These are phyloP conservation scores for Hymenochaete sp. DNA, from an alignment of 1,284 basidiomycete species.

Conservation along the genomic window DNA sequence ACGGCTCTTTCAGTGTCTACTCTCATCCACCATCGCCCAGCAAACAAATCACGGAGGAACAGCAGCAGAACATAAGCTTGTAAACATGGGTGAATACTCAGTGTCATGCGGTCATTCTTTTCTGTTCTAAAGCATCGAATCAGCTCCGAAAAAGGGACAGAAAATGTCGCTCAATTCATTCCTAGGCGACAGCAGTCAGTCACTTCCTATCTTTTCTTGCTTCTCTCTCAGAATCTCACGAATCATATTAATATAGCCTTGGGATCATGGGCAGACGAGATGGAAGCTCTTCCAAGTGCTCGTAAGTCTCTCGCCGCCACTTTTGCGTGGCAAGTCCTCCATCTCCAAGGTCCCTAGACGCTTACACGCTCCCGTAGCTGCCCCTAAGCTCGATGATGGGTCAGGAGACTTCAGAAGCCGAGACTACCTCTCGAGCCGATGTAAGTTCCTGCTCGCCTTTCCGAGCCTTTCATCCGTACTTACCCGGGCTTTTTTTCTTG, in stretches of 20 bases:
- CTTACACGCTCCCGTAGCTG: slow-evolving; percentile 37
- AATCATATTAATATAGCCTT: slow-evolving; percentile 40
- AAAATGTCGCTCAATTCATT: slow-evolving; percentile 90
- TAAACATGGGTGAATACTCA: slow-evolving; percentile 10
- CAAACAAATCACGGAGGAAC: not conserved
- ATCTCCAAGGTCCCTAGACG: slow-evolving; percentile 7
- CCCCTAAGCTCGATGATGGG: slow-evolving; percentile 53
- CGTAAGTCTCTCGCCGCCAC: slow-evolving; percentile 48
- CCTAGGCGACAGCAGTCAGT: slow-evolving; percentile 72
- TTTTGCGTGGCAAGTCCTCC: slow-evolving; percentile 5
- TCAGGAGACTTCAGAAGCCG: slow-evolving; percentile 40
- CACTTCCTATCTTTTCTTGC: slow-evolving; percentile 5
- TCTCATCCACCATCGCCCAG: slow-evolving; percentile 2
- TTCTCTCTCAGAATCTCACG: slow-evolving; percentile 3
- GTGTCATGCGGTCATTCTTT: not conserved
- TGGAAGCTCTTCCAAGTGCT: slow-evolving; percentile 82
- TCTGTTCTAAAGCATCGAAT: slow-evolving; percentile 29
- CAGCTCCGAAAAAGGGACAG: slow-evolving; percentile 74
- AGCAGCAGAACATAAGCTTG: not conserved
- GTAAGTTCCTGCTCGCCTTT: slow-evolving; percentile 33
- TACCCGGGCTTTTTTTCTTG: slow-evolving; percentile 16
- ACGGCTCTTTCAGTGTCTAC: too few species aligned
- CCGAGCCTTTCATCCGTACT: slow-evolving; percentile 2
- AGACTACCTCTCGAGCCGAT: slow-evolving; percentile 52
- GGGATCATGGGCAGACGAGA: slow-evolving; percentile 96